phyloP scores from a whole-genome alignment of 108 stramenopile species.

The Pseudonitzschia delicatissima region DNA sequence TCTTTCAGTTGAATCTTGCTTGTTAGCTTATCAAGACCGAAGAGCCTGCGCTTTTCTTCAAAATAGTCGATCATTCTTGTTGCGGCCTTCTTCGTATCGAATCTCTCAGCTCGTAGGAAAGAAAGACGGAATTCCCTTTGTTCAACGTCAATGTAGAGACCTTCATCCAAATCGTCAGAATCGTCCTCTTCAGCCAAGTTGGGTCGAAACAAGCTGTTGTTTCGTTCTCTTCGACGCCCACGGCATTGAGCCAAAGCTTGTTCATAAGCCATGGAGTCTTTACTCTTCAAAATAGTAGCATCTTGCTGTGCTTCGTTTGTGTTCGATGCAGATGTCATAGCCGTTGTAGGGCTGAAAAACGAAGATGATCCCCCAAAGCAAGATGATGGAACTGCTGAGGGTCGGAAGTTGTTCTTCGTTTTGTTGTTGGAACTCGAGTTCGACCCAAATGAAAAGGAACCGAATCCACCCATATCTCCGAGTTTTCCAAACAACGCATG shows the following conservation, averaged over 20 bases:
- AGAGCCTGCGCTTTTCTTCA: conserved; percentile 31
- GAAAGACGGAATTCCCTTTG: conserved; percentile 22
- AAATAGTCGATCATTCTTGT: conserved; percentile 20
- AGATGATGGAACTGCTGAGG: too few relatives aligned
- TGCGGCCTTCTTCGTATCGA: conserved; percentile 31
- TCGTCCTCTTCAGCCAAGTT: neutral
- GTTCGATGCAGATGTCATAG: neutral
- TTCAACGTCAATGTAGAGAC: conserved; percentile 4
- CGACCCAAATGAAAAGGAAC: neutral
- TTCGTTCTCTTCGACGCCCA: neutral
- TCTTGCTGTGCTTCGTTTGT: neutral
- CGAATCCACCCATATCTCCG: neutral
- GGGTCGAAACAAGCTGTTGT: neutral
- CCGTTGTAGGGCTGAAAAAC: neutral
- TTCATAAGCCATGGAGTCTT: neutral
- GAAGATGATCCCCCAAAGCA: too few relatives aligned
- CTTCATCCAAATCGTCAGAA: neutral
- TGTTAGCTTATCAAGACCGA: conserved; percentile 24
- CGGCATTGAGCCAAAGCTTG: conserved; percentile 9
- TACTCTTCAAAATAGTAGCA: neutral
- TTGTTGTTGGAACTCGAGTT: neutral
- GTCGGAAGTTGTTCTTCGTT: neutral
- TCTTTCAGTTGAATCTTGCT: conserved; percentile 32
- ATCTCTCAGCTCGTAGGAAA: conserved; percentile 41
- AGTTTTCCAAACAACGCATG: neutral